Evolutionary conservation across 2,329 filamentous ascomycete genomes (phyloP), one percentile per base, ranked within the genome.

Genomic region (Beauveria varroae): DNA sequence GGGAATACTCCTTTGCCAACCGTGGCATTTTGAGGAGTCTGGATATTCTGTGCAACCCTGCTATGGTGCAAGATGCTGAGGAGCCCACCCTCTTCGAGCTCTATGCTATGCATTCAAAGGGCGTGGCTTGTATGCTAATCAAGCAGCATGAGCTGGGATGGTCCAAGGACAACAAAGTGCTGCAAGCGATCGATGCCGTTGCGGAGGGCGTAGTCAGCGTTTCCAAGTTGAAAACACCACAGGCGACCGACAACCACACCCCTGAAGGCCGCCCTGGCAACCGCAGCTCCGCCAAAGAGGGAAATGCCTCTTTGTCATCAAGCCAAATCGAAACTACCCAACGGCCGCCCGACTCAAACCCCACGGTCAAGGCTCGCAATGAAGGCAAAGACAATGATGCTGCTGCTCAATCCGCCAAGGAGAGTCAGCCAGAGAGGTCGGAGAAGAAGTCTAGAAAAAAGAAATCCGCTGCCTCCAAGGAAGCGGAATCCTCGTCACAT

Each of bases 101-200:
- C 10, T 99, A 99, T 72, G 89, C 91, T 37, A 96, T 97, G 88
- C 93, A 99, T 74, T 97, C 95, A 12, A 96, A 92, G 76, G 95
- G 95, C 64, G 92, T 98, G n/a, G 93, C 93, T 20, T 93, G 90
- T 68, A 73, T 98, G 58, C 87, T 86, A 65, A 86, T 99, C 72
- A 93, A 89, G 73, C 91, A 93, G 71, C 85, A 87, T 57, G 93
- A 98, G 74, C 80, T 99, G 54, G 95, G 96, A 34, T 98, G 93
- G 93, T 89, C 88, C 67, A 85, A 86, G 67, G 91, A 97, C 64
- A 93, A 92, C 75, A 96, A 96, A 78, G 90, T 96, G 58, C 79
- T 96, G 44, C 79, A 87, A 59, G 82, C 89, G 0, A 84, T 95
- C 44, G 87, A 96, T 73, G 93, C 91, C 2, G 81, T 91, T 50